Evolutionary conservation across 345 rosid genomes (phyloP), one percentile per base, ranked within the genome.

Genomic region (Populus simonii): DNA sequence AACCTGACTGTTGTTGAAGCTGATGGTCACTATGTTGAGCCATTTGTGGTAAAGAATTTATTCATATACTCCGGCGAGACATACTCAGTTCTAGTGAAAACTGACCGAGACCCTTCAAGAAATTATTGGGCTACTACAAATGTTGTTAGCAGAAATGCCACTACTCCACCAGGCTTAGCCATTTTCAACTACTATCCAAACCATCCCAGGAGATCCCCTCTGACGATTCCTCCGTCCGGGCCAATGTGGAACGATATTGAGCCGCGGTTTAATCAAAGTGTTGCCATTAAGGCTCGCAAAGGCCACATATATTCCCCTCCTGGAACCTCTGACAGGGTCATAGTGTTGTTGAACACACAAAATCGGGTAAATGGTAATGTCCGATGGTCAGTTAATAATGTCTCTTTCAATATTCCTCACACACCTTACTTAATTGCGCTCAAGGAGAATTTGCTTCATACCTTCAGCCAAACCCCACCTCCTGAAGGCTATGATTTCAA

Each of bases 41-140:
- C 98, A 31, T 90, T 94, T 76, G 85, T 81, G n/a, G 92, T 88
- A 8, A 84, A 85, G 17, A 94, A 91, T 74, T 79, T 94, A n/a
- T 94, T 86, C 79, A 85, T 94, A 68, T 90, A 92, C 83, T 91
- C 92, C 0, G 98, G 96, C 4, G 97, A 94, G 81, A 91, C 97
- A 0, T 94, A 89, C 61, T 92, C 94, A 0, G 91, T 94, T 39
- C 77, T 94, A 1, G 69, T 94, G 35, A 87, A 75, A 82, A 81
- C 92, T 49, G 85, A 91, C 74, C 90, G 82, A 74, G 85, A 89
- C 76, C 87, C 92, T 0, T 79, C 84, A 2, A 85, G 87, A 61
- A 92, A 91, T 79, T 94, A 94, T 72, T 94, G 94, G 97, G 83
- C 84, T 29, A 82, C 90, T 0, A 82, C 93, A 12, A 87, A 76